Conservation (phyloP, 2,329 filamentous ascomycete species). For the Trichoderma asperellum region DNA sequence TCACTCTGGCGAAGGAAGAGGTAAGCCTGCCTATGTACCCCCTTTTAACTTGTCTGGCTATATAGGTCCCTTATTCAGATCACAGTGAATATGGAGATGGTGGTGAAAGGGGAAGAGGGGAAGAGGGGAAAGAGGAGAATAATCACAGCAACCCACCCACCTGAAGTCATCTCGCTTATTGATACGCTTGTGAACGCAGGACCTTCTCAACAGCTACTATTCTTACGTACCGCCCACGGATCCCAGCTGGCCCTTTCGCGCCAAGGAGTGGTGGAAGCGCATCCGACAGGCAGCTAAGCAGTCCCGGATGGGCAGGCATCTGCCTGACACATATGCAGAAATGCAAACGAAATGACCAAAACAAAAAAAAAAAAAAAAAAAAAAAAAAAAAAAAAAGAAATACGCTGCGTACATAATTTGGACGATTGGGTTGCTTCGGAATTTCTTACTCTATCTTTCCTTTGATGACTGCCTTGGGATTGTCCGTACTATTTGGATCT, state of each 20-base stretch:
- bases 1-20: conserved; percentile 44
- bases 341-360: conserved; percentile 41
- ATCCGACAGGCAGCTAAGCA: conserved; percentile 43
- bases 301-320: conserved; percentile 41
- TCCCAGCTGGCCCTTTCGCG: conserved; percentile 38
- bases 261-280: conserved; percentile 43
- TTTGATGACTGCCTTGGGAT: neutral
- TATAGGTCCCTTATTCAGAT: neutral
- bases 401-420: neutral
- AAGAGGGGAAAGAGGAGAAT: neutral
- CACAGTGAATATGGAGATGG: neutral
- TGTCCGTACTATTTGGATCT: neutral
- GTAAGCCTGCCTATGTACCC: conserved; percentile 34
- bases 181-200: conserved; percentile 33
- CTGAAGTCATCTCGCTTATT: conserved; percentile 22
- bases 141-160: neutral
- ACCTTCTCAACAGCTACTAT: conserved; percentile 40
- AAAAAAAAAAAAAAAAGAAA: no score
- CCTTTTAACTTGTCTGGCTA: neutral
- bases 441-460: neutral
- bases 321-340: conserved; percentile 41
- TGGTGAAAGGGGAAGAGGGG: neutral
- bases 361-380: no score
- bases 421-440: neutral
- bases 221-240: conserved; percentile 37